phyloP scores from a whole-genome alignment of 106 monocot species.

The Agapanthus africanus region DNA sequence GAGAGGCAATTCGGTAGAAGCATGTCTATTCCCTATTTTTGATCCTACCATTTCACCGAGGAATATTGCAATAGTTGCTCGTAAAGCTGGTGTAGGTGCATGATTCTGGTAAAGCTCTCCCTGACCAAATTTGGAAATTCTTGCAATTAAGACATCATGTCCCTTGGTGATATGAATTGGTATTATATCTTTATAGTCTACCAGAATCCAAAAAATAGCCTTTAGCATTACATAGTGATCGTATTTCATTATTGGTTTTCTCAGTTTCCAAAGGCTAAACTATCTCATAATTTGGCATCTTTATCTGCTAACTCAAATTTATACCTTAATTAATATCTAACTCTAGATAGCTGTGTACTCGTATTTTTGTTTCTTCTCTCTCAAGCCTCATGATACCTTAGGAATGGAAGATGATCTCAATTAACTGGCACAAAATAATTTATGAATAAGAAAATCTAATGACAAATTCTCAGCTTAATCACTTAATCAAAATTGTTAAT shows the following conservation, averaged over 20 bases:
- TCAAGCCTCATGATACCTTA: not conserved
- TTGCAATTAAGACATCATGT: not conserved
- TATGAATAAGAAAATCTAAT: not conserved
- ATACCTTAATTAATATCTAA: no score
- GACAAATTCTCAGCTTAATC: not conserved
- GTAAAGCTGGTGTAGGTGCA: slow-evolving; percentile 25
- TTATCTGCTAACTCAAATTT: not conserved
- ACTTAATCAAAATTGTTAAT: no score
- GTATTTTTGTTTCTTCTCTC: not conserved
- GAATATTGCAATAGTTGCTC: slow-evolving; percentile 74
- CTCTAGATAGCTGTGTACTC: not conserved
- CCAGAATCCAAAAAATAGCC: not conserved
- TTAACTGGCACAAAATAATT: not conserved
- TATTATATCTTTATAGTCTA: not conserved
- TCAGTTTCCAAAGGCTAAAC: not conserved
- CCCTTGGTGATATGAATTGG: not conserved
- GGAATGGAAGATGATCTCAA: not conserved
- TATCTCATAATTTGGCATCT: not conserved
- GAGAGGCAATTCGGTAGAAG: slow-evolving; percentile 38
- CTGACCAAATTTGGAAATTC: not conserved
- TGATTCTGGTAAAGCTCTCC: not conserved
- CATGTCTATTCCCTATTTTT: slow-evolving; percentile 70
- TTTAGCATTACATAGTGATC: not conserved
- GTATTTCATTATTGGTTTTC: not conserved
- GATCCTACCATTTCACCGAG: slow-evolving; percentile 77